Evolutionary conservation across 106 monocot species (phyloP).

Genomic region (Dendrobium huoshanense): DNA sequence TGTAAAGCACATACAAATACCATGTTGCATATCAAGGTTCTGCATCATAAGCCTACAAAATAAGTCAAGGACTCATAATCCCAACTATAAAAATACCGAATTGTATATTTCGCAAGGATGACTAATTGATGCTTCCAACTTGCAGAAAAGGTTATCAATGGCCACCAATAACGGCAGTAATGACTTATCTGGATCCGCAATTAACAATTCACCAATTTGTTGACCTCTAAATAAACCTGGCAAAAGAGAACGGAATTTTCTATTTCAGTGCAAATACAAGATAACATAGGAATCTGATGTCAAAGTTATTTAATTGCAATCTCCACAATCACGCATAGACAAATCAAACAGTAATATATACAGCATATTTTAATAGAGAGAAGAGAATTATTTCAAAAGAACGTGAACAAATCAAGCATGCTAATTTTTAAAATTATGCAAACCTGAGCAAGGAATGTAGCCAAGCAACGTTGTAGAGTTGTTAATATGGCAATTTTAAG

Average conservation of each 20-base stretch:
- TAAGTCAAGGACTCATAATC: not conserved
- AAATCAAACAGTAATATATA: not conserved
- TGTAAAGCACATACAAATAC: not conserved
- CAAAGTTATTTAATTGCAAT: not conserved
- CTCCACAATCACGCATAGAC: not conserved
- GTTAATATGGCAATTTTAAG: slow-evolving; percentile 48
- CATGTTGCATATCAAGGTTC: not conserved
- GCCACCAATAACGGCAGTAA: slow-evolving; percentile 41
- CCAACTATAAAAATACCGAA: slow-evolving; percentile 20
- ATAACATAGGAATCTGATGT: not conserved
- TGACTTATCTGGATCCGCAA: slow-evolving; percentile 41
- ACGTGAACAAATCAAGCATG: not conserved
- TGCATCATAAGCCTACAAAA: not conserved
- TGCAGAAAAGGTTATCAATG: slow-evolving; percentile 49
- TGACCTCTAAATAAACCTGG: slow-evolving; percentile 73
- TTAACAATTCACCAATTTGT: slow-evolving; percentile 42
- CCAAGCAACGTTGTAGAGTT: slow-evolving; percentile 56
- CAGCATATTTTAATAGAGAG: not conserved
- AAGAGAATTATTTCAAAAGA: not conserved
- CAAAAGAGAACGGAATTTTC: slow-evolving; percentile 5
- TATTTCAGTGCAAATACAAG: not conserved
- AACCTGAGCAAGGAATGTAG: slow-evolving; percentile 70
- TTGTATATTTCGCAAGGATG: slow-evolving; percentile 53
- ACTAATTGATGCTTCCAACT: slow-evolving; percentile 58
- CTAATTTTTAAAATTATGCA: slow-evolving; percentile 5